Percentiles rank a stretch among this genome's conserved stretches.
Conservation (phyloP, 2,329 filamentous ascomycete species). For the Aspergillus ruber region DNA sequence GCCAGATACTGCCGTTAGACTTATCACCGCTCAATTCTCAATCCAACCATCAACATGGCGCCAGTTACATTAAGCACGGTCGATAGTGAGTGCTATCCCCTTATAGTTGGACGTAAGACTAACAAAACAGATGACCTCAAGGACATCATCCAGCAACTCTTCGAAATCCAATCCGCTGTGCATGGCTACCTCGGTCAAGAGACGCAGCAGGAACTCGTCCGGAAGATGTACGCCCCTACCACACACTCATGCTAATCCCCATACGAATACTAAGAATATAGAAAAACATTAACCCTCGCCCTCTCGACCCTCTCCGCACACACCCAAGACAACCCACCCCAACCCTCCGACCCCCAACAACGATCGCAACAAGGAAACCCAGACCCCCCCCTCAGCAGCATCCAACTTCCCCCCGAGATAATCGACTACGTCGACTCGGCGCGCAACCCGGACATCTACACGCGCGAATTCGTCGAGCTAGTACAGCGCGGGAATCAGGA, state of each 20-base stretch:
- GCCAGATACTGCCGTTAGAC: not conserved
- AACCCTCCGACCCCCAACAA: not conserved
- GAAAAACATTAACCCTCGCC: constrained; percentile 47
- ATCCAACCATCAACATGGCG: constrained; percentile 17
- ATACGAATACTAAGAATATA: constrained; percentile 14
- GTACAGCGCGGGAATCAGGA: constrained; percentile 58
- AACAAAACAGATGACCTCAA: constrained; percentile 46
- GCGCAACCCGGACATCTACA: constrained; percentile 62
- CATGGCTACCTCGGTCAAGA: constrained; percentile 54
- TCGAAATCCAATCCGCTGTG: constrained; percentile 53
- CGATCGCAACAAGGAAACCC: constrained; percentile 15
- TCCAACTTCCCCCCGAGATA: constrained; percentile 55
- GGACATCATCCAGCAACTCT: constrained; percentile 56
- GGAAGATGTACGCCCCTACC: constrained; percentile 45
- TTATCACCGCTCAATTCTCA: not conserved
- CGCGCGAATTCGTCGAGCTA: constrained; percentile 58
- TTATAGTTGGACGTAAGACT: not conserved
- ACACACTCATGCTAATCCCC: not conserved
- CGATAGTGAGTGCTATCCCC: constrained; percentile 21
- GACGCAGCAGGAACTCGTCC: constrained; percentile 52
- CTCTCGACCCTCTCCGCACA: constrained; percentile 46
- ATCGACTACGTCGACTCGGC: constrained; percentile 57
- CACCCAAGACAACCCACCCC: constrained; percentile 20
- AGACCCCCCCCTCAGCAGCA: constrained; percentile 43
- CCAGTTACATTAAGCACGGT: constrained; percentile 28